Conservation (phyloP, 495 filamentous ascomycete species). For the Mycothermus thermophilus region DNA sequence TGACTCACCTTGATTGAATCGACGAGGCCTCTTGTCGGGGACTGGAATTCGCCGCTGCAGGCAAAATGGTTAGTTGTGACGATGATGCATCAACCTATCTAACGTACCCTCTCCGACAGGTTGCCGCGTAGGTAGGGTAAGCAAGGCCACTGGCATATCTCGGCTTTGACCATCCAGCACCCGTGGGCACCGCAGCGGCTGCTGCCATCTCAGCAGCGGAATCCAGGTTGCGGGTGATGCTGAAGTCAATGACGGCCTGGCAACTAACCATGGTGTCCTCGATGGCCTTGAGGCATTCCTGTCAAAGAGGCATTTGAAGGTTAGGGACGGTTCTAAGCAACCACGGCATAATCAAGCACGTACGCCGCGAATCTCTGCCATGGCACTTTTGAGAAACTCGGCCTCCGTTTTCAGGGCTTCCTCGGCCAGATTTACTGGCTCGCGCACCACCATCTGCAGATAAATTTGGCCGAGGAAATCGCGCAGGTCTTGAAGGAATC, state of each 20-base stretch:
- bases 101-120: slow-evolving; percentile 34
- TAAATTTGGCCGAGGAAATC: slow-evolving; percentile 38
- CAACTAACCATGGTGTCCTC: not conserved
- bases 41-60: slow-evolving; percentile 18
- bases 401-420: slow-evolving; percentile 27
- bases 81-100: not conserved
- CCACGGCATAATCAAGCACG: too few relatives aligned
- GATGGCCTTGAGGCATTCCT: not conserved
- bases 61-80: not conserved
- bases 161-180: slow-evolving; percentile 20
- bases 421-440: slow-evolving; percentile 27
- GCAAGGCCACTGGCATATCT: slow-evolving; percentile 37
- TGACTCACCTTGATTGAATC: slow-evolving; percentile 36
- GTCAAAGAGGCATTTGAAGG: not conserved
- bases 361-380: too few relatives aligned
- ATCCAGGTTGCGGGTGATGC: not conserved
- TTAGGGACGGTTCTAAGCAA: too few relatives aligned
- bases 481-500: slow-evolving; percentile 31
- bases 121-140: slow-evolving; percentile 44
- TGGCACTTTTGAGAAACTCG: slow-evolving; percentile 19
- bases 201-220: not conserved
- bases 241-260: not conserved
- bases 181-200: not conserved
- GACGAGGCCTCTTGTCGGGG: slow-evolving; percentile 13
- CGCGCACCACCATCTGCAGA: slow-evolving; percentile 36